Percentiles rank a stretch among this genome's conserved stretches.
Conservation (phyloP, 257 asterid species). For the Nicotiana obtusifolia region DNA sequence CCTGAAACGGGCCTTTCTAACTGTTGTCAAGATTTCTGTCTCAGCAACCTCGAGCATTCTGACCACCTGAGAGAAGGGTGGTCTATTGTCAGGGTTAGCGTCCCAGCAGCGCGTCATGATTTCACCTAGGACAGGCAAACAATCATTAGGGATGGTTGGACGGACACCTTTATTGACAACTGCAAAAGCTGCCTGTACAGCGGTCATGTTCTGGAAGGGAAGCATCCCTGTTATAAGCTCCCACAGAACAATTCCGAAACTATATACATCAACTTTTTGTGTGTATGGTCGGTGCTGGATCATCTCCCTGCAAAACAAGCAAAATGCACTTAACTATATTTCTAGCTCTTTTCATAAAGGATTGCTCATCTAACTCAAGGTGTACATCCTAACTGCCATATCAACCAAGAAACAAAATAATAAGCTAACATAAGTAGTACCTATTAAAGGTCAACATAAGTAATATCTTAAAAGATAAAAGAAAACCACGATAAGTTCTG, state of each 20-base stretch:
- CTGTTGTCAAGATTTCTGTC: slow-evolving; percentile 76
- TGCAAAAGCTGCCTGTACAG: slow-evolving; percentile 97
- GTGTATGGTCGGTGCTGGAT: slow-evolving; percentile 97
- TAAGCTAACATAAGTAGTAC: not conserved
- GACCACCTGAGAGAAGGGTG: slow-evolving; percentile 80
- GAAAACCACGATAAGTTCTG: not conserved
- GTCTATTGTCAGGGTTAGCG: slow-evolving; percentile 72
- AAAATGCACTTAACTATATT: slow-evolving; percentile 6
- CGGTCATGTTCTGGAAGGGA: slow-evolving; percentile 97
- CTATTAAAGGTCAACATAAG: not conserved
- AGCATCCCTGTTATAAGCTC: slow-evolving; percentile 95
- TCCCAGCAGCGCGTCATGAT: slow-evolving; percentile 98
- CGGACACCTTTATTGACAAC: slow-evolving; percentile 96
- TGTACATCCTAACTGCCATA: not conserved
- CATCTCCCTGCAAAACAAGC: slow-evolving; percentile 75
- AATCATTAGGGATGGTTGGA: slow-evolving; percentile 70
- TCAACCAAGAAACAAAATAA: not conserved
- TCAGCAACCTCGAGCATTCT: slow-evolving; percentile 93
- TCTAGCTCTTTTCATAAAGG: not conserved
- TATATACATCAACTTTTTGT: slow-evolving; percentile 92
- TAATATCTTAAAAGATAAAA: not conserved
- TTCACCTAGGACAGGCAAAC: slow-evolving; percentile 70
- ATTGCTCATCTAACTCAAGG: not conserved
- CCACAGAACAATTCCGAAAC: slow-evolving; percentile 98
- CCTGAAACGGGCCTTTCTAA: slow-evolving; percentile 96